These are phyloP conservation scores for Plasmodium blacklocki DNA, from an alignment of 169 alveolate genomes.

Conservation along the genomic window DNA sequence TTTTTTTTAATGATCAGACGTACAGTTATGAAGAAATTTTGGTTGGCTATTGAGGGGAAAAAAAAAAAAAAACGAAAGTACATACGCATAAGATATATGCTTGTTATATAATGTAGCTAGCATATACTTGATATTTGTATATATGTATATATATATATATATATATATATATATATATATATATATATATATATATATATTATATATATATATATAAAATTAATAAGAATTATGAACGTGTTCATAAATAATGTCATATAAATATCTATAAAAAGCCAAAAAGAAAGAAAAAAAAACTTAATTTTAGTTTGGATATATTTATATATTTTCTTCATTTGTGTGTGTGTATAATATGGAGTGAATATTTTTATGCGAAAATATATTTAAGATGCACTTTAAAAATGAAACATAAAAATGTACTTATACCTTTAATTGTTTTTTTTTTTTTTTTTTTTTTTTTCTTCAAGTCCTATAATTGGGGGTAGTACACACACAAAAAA, in stretches of 20 bases:
- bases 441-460: too few species aligned
- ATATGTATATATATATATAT: too few species aligned
- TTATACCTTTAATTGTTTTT: too few species aligned
- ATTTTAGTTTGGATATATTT: not conserved
- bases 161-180: not conserved
- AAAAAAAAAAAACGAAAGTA: not conserved
- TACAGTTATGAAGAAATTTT: conserved; percentile 16
- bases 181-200: too few species aligned
- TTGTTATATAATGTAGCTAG: conserved; percentile 26
- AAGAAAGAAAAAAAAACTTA: not conserved
- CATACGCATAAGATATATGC: conserved; percentile 30
- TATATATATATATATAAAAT: not conserved
- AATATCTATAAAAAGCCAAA: not conserved
- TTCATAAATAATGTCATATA: conserved; percentile 10
- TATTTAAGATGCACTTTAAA: too few species aligned
- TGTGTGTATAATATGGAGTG: conserved; percentile 4
- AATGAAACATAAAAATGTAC: too few species aligned
- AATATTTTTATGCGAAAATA: not conserved
- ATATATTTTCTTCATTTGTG: not conserved
- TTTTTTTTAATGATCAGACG: conserved; percentile 37
- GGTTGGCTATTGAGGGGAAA: conserved; percentile 12
- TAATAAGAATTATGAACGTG: conserved; percentile 12
- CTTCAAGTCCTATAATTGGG: too few species aligned
- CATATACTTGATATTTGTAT: not conserved
- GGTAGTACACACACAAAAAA: too few species aligned